Percentiles rank a stretch among this genome's conserved stretches.
Conservation (phyloP, 345 rosid species). For the Gynandropsis gynandra region DNA sequence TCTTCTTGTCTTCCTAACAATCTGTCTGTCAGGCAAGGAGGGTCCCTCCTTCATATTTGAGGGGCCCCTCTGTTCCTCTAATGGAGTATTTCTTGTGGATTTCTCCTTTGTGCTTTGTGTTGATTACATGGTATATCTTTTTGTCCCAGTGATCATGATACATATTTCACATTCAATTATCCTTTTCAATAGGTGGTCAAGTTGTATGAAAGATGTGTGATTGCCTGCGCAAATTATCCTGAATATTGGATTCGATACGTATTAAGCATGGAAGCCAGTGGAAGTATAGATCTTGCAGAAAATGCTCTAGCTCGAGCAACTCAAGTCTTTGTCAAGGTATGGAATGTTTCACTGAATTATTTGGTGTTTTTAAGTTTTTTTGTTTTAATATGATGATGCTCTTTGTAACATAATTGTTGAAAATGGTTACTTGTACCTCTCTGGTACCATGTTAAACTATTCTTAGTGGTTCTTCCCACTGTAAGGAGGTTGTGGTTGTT, state of each 20-base stretch:
- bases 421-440: not conserved
- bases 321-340: constrained; percentile 95
- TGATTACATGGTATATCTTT: constrained; percentile 22
- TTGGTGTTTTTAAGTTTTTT: not conserved
- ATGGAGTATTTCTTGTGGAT: constrained; percentile 85
- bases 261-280: constrained; percentile 69
- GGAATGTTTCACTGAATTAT: constrained; percentile 3
- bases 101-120: constrained; percentile 60
- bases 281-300: constrained; percentile 78
- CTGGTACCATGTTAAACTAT: no score
- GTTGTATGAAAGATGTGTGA: constrained; percentile 87
- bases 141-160: not conserved
- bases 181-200: constrained; percentile 64
- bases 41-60: constrained; percentile 78
- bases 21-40: constrained; percentile 94
- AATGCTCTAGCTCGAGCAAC: constrained; percentile 92
- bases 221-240: constrained; percentile 94
- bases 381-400: not conserved
- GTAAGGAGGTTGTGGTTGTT: no score
- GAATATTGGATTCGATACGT: constrained; percentile 90
- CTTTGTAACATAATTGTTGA: not conserved
- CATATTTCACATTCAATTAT: constrained; percentile 18
- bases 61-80: constrained; percentile 81
- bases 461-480: no score
- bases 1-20: constrained; percentile 90